These are phyloP conservation scores for Lophiostoma macrostomum DNA, from an alignment of 495 filamentous ascomycete genomes.

Conservation along the genomic window DNA sequence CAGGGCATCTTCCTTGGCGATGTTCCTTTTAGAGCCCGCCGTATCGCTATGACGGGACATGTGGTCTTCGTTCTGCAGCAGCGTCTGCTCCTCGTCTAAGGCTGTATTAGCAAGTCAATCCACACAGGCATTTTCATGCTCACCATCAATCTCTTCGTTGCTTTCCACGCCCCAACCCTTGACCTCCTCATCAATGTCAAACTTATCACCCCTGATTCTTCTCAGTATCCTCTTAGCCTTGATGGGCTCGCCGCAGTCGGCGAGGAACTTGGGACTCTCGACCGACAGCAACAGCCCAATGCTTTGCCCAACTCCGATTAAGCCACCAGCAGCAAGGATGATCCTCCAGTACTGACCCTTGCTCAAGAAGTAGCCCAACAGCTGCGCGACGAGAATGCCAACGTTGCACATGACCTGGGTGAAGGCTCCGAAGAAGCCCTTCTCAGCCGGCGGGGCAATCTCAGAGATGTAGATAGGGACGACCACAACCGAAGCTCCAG, in stretches of 20 bases:
- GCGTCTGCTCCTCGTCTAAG: conserved; percentile 41
- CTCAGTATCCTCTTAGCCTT: conserved; percentile 65
- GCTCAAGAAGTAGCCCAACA: conserved; percentile 83
- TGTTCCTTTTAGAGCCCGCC: conserved; percentile 30
- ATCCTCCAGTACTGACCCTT: conserved; percentile 73
- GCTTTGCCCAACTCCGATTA: conserved; percentile 63
- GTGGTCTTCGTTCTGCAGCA: conserved; percentile 35
- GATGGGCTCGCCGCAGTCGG: conserved; percentile 59
- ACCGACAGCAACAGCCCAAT: conserved; percentile 67
- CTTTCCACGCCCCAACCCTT: conserved; percentile 47
- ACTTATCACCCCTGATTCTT: conserved; percentile 66
- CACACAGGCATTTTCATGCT: not conserved
- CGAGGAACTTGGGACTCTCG: conserved; percentile 84
- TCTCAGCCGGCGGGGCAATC: conserved; percentile 71
- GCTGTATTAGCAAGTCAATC: conserved; percentile 3
- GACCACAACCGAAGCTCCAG: conserved; percentile 85
- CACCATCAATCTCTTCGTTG: conserved; percentile 29
- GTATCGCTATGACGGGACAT: conserved; percentile 8
- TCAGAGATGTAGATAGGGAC: conserved; percentile 95
- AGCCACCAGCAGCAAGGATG: conserved; percentile 71
- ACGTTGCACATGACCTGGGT: conserved; percentile 93
- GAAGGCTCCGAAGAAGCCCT: conserved; percentile 84
- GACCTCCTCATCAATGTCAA: conserved; percentile 72
- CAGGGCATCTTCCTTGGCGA: conserved; percentile 47
- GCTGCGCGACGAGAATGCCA: conserved; percentile 83